Evolutionary conservation across 345 rosid genomes (phyloP).

Genomic region (Barbarea vulgaris): DNA sequence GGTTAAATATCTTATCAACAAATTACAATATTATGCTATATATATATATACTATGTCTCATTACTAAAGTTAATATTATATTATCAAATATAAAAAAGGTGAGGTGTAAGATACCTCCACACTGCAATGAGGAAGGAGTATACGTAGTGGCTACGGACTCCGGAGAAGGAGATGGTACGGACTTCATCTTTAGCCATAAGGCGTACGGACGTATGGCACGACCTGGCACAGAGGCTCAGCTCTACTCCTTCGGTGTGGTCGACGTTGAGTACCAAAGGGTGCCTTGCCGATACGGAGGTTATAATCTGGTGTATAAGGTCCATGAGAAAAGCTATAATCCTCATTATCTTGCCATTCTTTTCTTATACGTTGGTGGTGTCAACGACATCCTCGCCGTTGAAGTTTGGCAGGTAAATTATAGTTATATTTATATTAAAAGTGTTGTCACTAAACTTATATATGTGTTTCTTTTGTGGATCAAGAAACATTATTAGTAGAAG

Average conservation of each 20-base stretch:
- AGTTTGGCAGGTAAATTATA: constrained; percentile 61
- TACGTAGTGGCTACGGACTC: constrained; percentile 77
- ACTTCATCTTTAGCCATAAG: constrained; percentile 74
- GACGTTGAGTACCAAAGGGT: constrained; percentile 69
- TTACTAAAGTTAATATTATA: neutral
- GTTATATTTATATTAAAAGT: neutral
- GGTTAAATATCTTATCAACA: constrained; percentile 43
- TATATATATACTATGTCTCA: neutral
- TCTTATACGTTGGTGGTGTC: constrained; percentile 57
- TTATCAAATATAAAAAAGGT: constrained; percentile 48
- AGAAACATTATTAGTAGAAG: neutral
- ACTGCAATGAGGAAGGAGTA: constrained; percentile 67
- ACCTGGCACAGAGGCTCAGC: constrained; percentile 42
- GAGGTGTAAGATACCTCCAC: constrained; percentile 64
- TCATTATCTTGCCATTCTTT: constrained; percentile 61
- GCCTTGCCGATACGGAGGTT: constrained; percentile 57
- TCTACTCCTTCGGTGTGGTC: constrained; percentile 75
- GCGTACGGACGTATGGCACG: constrained; percentile 63
- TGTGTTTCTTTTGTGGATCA: neutral
- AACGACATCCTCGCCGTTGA: constrained; percentile 64
- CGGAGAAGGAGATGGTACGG: constrained; percentile 76
- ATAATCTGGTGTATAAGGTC: constrained; percentile 60
- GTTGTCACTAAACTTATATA: neutral
- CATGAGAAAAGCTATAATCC: constrained; percentile 70
- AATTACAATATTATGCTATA: neutral